Evolutionary conservation across 2,329 filamentous ascomycete species (phyloP).

Genomic region (Botrytis squamosa): DNA sequence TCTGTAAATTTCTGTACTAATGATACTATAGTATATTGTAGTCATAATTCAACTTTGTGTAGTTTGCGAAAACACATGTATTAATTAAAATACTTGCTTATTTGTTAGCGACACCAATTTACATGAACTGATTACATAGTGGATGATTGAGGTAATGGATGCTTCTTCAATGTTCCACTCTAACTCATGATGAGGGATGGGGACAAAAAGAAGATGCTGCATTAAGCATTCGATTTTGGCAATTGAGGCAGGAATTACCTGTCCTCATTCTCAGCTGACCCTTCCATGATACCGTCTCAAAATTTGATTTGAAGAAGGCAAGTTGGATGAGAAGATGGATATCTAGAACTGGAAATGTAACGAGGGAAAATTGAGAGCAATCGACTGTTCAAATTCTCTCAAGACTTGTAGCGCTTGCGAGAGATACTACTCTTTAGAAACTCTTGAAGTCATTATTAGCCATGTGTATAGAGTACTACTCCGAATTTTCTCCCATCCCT

Average conservation of each 20-base stretch:
- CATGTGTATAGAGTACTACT: background rate
- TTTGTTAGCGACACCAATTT: background rate
- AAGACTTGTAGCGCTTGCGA: too few relatives aligned
- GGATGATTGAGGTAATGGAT: too few relatives aligned
- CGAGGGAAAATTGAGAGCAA: background rate
- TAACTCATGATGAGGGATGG: too few relatives aligned
- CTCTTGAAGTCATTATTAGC: too few relatives aligned
- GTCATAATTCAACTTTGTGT: background rate
- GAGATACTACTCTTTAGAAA: background rate
- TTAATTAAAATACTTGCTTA: background rate
- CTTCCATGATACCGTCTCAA: background rate
- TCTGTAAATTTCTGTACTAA: rapidly evolving
- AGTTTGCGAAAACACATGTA: background rate
- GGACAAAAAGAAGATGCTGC: background rate
- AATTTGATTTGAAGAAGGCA: background rate
- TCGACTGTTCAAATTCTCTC: background rate
- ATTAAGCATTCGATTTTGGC: background rate
- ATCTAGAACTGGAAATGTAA: background rate
- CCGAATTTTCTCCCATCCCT: background rate
- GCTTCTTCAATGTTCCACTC: too few relatives aligned
- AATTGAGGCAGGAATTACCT: background rate
- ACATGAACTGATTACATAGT: too few relatives aligned
- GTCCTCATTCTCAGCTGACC: background rate
- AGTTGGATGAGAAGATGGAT: background rate
- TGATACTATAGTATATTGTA: background rate